Conservation (phyloP, 371 early-diverging fungal species). For the Coemansia sp. region DNA sequence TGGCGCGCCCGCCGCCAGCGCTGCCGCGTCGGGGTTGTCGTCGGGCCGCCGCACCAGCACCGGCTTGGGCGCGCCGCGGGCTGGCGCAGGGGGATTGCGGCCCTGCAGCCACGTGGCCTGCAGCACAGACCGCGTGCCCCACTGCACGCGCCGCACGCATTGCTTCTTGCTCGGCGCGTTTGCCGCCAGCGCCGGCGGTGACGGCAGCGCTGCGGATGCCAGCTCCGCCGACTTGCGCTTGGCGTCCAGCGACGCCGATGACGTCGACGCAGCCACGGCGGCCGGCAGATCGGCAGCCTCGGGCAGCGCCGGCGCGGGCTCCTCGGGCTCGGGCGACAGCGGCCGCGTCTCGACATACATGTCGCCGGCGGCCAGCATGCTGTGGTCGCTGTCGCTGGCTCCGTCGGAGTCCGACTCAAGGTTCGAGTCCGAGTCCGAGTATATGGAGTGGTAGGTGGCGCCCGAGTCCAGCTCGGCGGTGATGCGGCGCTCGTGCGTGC, state of each 20-base stretch:
- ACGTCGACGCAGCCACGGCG: neutral
- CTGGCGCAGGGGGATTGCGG: neutral
- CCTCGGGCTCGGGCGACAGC: slow-evolving; percentile 9
- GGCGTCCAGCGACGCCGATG: slow-evolving; percentile 8
- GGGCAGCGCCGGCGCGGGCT: neutral
- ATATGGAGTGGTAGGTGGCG: slow-evolving; percentile 15
- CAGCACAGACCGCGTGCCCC: slow-evolving; percentile 29
- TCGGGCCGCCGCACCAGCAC: neutral
- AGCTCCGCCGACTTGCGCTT: slow-evolving; percentile 33
- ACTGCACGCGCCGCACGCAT: slow-evolving; percentile 21
- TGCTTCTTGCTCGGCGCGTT: slow-evolving; percentile 25
- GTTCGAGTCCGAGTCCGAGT: slow-evolving; percentile 8
- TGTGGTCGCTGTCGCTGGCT: no score
- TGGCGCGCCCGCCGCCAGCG: neutral
- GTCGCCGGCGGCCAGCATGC: neutral
- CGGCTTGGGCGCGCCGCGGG: neutral
- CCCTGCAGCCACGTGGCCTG: slow-evolving; percentile 17
- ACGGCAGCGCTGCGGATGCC: neutral
- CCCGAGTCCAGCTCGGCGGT: neutral
- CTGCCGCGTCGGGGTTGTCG: no score
- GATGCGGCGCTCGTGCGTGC: slow-evolving; percentile 25
- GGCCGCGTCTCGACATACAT: slow-evolving; percentile 19
- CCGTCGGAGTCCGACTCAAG: neutral
- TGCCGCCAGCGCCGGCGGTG: neutral
- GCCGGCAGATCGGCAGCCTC: slow-evolving; percentile 3